Evolutionary conservation across 331 rosid species (phyloP).

Genomic region (Acacia concinna): DNA sequence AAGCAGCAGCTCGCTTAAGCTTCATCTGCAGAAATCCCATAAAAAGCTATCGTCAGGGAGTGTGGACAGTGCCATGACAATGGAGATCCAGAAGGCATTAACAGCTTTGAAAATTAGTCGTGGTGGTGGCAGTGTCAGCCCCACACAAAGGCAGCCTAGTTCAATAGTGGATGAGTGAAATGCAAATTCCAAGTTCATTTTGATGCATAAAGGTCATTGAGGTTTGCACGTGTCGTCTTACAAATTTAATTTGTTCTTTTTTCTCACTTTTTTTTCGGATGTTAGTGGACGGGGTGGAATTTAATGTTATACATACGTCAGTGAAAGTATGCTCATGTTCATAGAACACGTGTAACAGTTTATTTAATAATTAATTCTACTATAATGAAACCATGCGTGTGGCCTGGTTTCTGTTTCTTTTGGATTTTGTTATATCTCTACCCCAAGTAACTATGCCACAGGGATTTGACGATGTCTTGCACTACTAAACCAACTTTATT

Average conservation of each 20-base stretch:
- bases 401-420: neutral
- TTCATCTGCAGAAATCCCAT: slow-evolving; percentile 86
- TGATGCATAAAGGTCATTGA: neutral
- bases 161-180: slow-evolving; percentile 44
- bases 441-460: neutral
- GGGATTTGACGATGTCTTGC: too few species aligned
- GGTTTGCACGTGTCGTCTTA: neutral
- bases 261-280: neutral
- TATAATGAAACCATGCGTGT: neutral
- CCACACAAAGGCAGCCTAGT: slow-evolving; percentile 59
- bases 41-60: slow-evolving; percentile 88
- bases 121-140: slow-evolving; percentile 80
- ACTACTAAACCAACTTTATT: too few species aligned
- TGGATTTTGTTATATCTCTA: neutral
- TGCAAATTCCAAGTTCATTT: slow-evolving; percentile 4
- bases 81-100: slow-evolving; percentile 85
- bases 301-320: neutral
- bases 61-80: slow-evolving; percentile 91
- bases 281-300: neutral
- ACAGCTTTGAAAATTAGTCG: slow-evolving; percentile 67
- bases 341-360: neutral
- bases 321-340: neutral
- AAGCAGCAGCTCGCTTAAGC: slow-evolving; percentile 88
- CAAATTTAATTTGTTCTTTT: neutral
- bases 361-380: too few species aligned